These are phyloP conservation scores for Trichoderma reesei DNA, from an alignment of 495 filamentous ascomycete species.

Conservation along the genomic window DNA sequence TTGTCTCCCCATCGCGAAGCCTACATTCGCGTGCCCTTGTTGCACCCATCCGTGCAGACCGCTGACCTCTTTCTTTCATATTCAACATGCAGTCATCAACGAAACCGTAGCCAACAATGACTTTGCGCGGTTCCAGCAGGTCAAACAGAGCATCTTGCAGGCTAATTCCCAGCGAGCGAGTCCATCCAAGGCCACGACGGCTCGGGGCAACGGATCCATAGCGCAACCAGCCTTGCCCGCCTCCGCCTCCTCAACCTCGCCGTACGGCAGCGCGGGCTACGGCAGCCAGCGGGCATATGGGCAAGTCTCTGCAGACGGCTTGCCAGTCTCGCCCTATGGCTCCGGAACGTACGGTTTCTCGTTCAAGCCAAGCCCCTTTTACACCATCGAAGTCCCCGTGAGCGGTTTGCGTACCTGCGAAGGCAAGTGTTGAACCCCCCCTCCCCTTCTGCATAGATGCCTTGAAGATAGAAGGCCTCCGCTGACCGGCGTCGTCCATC, in stretches of 20 bases:
- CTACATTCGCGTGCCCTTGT: background rate
- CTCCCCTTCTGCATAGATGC: background rate
- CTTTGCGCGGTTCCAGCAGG: conserved; percentile 16
- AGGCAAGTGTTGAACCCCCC: conserved; percentile 36
- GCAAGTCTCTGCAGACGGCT: background rate
- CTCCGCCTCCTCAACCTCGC: background rate
- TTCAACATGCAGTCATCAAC: conserved; percentile 3
- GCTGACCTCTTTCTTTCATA: background rate
- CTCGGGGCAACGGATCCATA: background rate
- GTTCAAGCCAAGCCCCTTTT: conserved; percentile 78
- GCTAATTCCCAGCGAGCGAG: background rate
- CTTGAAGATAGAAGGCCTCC: conserved; percentile 8
- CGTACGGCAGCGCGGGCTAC: background rate
- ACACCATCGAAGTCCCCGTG: conserved; percentile 49
- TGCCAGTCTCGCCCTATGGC: conserved; percentile 4
- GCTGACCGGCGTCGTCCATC: conserved; percentile 11
- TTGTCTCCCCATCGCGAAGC: background rate
- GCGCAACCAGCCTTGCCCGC: background rate
- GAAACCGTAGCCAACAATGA: conserved; percentile 17
- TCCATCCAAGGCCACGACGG: background rate
- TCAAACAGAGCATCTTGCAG: conserved; percentile 17
- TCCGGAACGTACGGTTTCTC: conserved; percentile 12
- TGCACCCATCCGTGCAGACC: no score
- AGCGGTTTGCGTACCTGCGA: conserved; percentile 56
- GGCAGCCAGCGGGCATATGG: background rate